Percentiles rank a stretch among this genome's conserved stretches.
These are phyloP conservation scores for Colletotrichum coccodes DNA, from an alignment of 2,329 filamentous ascomycete species.

Conservation along the genomic window DNA sequence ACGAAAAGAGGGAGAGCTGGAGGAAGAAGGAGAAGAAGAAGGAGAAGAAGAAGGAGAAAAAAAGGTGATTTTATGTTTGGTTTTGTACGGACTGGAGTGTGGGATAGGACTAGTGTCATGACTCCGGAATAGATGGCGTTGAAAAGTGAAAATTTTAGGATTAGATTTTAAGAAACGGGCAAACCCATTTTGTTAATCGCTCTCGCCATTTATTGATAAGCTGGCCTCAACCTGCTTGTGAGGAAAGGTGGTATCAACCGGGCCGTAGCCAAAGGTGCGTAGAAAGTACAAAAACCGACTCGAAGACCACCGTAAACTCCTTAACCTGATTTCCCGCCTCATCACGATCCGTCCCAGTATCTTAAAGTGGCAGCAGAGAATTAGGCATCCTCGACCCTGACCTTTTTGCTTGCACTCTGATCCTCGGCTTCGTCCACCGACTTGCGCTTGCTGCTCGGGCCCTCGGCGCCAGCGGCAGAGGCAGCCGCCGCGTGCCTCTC, in stretches of 20 bases:
- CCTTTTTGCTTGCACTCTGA: constrained; percentile 55
- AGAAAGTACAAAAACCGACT: constrained; percentile 23
- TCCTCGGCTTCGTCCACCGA: constrained; percentile 40
- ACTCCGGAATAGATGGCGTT: not conserved
- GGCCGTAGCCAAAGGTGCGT: constrained; percentile 16
- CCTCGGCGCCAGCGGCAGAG: constrained; percentile 23
- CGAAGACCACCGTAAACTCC: constrained; percentile 22
- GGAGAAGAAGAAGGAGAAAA: not conserved
- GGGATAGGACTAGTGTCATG: not conserved
- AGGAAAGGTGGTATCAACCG: constrained; percentile 28
- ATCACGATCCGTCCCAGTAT: not conserved
- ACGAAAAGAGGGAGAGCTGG: constrained; percentile 23
- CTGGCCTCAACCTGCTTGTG: not conserved
- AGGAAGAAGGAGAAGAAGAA: not conserved
- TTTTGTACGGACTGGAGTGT: not conserved
- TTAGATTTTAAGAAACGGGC: not conserved
- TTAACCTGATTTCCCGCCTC: not conserved
- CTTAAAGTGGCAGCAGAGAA: not conserved
- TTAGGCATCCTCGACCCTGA: constrained; percentile 45
- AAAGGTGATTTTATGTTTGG: not conserved
- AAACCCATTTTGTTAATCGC: not conserved
- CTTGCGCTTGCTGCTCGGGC: constrained; percentile 58
- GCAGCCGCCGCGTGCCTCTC: constrained; percentile 39
- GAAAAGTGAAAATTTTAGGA: not conserved
- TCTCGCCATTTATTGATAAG: constrained; percentile 1